phyloP scores from a whole-genome alignment of 2,329 filamentous ascomycete species.

The Aspergillus neotritici region DNA sequence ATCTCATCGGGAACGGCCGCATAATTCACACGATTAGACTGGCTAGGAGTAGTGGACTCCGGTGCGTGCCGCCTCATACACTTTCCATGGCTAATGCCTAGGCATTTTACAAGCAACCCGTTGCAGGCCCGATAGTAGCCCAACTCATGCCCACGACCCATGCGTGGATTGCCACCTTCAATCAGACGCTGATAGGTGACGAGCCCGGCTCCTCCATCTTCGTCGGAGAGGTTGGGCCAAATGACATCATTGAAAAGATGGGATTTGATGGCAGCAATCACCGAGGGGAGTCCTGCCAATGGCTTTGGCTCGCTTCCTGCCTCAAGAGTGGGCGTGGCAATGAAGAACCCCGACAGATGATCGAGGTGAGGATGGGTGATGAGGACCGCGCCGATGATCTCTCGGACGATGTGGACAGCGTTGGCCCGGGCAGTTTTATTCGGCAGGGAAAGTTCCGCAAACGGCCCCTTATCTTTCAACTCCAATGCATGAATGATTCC shows the following conservation, averaged over 20 bases:
- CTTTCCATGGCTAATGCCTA: slow-evolving; percentile 82
- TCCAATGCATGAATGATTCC: slow-evolving; percentile 77
- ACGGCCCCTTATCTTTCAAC: slow-evolving; percentile 56
- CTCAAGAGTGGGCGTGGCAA: slow-evolving; percentile 85
- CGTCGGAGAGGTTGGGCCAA: slow-evolving; percentile 95
- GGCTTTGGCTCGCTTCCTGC: slow-evolving; percentile 73
- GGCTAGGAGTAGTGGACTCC: slow-evolving; percentile 16
- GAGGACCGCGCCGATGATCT: slow-evolving; percentile 79
- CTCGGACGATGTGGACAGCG: slow-evolving; percentile 70
- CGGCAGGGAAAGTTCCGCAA: slow-evolving; percentile 69
- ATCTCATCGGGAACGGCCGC: slow-evolving; percentile 21
- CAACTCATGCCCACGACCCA: slow-evolving; percentile 71
- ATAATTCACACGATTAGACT: no score
- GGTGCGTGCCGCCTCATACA: slow-evolving; percentile 66
- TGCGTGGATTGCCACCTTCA: slow-evolving; percentile 78
- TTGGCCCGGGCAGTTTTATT: slow-evolving; percentile 65
- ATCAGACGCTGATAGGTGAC: slow-evolving; percentile 84
- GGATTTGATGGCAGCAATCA: slow-evolving; percentile 84
- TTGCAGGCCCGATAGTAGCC: slow-evolving; percentile 88
- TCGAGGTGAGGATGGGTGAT: slow-evolving; percentile 98
- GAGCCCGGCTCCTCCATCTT: slow-evolving; percentile 88
- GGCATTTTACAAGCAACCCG: slow-evolving; percentile 80
- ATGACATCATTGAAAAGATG: slow-evolving; percentile 98
- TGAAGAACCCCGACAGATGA: slow-evolving; percentile 82
- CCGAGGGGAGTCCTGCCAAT: slow-evolving; percentile 76